Percentiles rank a stretch among this genome's conserved stretches.
phyloP scores from a whole-genome alignment of 2,329 filamentous ascomycete species.

The Verticillium tricorpus region DNA sequence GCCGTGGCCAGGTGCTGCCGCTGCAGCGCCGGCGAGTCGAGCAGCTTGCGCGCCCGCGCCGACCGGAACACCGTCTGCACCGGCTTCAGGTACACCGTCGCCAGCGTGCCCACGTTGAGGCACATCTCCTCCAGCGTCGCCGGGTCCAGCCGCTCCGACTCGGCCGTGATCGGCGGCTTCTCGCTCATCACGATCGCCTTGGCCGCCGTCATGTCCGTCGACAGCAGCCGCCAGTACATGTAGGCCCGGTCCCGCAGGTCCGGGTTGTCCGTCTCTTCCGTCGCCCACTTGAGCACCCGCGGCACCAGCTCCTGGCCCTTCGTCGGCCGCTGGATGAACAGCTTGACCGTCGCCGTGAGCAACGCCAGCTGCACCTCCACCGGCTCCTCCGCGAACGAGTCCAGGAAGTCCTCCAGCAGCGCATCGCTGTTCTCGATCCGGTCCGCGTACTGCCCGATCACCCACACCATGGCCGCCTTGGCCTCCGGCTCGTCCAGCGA shows the following conservation, averaged over 20 bases:
- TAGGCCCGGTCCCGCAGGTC: constrained; percentile 93
- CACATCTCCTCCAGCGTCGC: constrained; percentile 95
- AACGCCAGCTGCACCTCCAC: constrained; percentile 94
- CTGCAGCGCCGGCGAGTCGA: constrained; percentile 83
- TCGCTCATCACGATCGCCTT: constrained; percentile 93
- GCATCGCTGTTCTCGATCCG: constrained; percentile 96
- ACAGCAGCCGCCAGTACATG: constrained; percentile 98
- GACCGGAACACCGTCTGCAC: constrained; percentile 95
- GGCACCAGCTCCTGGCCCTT: constrained; percentile 92
- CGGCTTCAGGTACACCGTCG: constrained; percentile 96
- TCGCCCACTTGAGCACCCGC: constrained; percentile 96
- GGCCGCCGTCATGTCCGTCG: constrained; percentile 82
- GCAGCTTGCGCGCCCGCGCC: constrained; percentile 73
- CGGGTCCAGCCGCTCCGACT: constrained; percentile 90
- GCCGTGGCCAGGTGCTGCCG: constrained; percentile 59
- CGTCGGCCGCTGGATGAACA: constrained; percentile 95
- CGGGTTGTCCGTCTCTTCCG: constrained; percentile 98
- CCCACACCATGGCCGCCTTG: constrained; percentile 98
- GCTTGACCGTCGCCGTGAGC: constrained; percentile 91
- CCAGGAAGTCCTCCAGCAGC: constrained; percentile 89
- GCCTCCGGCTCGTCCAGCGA: constrained; percentile 96
- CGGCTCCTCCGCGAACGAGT: constrained; percentile 88
- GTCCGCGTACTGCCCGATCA: constrained; percentile 96
- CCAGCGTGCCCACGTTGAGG: constrained; percentile 89
- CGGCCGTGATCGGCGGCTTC: constrained; percentile 93